A percentile compares a stretch with the other conserved stretches of the same genome.
Evolutionary conservation across 306 rosid species (phyloP).

Genomic region (Glycine tomentella): DNA sequence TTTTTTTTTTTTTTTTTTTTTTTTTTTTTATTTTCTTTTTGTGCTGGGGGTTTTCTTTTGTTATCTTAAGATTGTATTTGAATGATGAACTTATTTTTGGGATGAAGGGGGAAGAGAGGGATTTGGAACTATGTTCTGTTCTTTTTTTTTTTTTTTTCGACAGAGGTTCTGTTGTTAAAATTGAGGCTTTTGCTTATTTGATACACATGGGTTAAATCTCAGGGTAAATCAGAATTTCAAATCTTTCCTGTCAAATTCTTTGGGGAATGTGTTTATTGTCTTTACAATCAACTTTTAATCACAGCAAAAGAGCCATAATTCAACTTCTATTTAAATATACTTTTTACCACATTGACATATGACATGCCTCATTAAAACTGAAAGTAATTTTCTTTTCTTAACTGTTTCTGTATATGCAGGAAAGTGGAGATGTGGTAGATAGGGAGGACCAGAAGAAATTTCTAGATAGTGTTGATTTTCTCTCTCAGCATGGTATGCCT

Average conservation of each 20-base stretch:
- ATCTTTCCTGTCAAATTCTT: constrained; percentile 1
- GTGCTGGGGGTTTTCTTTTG: constrained; percentile 1
- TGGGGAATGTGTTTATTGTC: constrained; percentile 16
- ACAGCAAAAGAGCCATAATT: not conserved
- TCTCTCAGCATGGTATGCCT: constrained; percentile 68
- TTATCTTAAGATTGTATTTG: constrained; percentile 13
- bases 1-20: not conserved
- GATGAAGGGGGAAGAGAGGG: not conserved
- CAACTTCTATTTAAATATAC: constrained; percentile 10
- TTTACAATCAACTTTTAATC: constrained; percentile 19
- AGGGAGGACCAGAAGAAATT: constrained; percentile 86
- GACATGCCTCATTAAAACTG: constrained; percentile 18
- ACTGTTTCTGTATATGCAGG: constrained; percentile 61
- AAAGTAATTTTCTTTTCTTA: constrained; percentile 1
- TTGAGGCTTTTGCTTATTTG: constrained; percentile 31
- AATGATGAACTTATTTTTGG: constrained; percentile 28
- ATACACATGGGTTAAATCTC: constrained; percentile 9
- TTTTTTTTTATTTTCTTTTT: not conserved
- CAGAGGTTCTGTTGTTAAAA: constrained; percentile 22
- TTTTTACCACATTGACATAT: constrained; percentile 28
- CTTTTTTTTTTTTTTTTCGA: too few relatives aligned
- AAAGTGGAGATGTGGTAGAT: constrained; percentile 68
- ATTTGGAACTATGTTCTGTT: constrained; percentile 21
- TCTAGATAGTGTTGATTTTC: constrained; percentile 83
- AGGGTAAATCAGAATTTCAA: constrained; percentile 33